Evolutionary conservation across 768 basidiomycete species (phyloP).

Genomic region (Lactarius evosmus): DNA sequence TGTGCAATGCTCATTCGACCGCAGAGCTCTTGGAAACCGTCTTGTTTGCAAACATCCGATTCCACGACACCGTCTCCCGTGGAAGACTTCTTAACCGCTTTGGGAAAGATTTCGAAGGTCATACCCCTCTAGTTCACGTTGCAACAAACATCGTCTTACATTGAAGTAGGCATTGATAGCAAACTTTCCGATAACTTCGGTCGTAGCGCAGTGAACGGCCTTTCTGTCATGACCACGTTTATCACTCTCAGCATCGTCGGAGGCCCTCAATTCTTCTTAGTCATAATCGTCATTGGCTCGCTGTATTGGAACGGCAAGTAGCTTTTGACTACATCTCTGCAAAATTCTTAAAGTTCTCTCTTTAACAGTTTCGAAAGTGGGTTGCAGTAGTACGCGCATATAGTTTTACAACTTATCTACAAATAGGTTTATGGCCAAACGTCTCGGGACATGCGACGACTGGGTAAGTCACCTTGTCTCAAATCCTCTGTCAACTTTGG

Average conservation of each 20-base stretch:
- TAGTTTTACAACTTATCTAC: conserved; percentile 22
- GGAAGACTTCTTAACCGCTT: conserved; percentile 81
- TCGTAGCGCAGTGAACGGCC: conserved; percentile 63
- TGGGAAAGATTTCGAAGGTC: conserved; percentile 87
- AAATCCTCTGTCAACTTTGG: not conserved
- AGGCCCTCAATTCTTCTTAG: conserved; percentile 68
- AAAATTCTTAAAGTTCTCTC: conserved; percentile 3
- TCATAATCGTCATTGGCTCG: conserved; percentile 50
- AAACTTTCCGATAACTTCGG: conserved; percentile 82
- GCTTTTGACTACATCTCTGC: too few species aligned
- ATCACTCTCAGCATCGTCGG: conserved; percentile 75
- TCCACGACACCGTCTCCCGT: conserved; percentile 89
- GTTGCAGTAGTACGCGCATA: not conserved
- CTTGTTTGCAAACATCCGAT: conserved; percentile 84
- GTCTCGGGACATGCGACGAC: conserved; percentile 78
- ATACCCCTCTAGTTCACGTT: not conserved
- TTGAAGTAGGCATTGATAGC: conserved; percentile 69
- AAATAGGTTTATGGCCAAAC: conserved; percentile 70
- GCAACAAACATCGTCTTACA: not conserved
- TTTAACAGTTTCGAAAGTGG: conserved; percentile 15
- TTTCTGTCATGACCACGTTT: conserved; percentile 71
- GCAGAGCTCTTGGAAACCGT: conserved; percentile 69
- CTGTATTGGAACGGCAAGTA: conserved; percentile 70
- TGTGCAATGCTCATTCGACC: conserved; percentile 10
- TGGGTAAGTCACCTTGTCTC: conserved; percentile 46